These are phyloP conservation scores for Nicotiana benthamiana DNA, from an alignment of 257 asterid genomes.

Conservation along the genomic window DNA sequence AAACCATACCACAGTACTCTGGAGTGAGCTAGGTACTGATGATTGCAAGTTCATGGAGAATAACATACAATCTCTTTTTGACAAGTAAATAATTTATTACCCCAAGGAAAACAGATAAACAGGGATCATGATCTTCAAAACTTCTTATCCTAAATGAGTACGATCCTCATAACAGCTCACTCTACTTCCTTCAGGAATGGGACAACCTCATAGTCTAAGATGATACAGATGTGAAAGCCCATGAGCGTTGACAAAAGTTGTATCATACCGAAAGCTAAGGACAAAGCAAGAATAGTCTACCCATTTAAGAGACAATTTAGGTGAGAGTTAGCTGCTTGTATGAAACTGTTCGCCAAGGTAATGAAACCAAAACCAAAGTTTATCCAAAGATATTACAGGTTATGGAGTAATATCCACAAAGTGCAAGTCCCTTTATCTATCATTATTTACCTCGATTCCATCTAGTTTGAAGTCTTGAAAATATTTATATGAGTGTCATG, in stretches of 20 bases:
- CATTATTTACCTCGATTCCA: background rate
- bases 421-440: background rate
- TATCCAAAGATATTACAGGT: background rate
- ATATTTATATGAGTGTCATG: background rate
- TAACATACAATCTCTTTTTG: background rate
- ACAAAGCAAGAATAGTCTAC: background rate
- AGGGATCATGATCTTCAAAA: no score
- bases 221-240: no score
- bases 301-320: background rate
- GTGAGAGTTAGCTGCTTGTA: background rate
- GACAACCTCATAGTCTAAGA: no score
- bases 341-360: background rate
- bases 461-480: background rate
- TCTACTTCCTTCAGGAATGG: no score
- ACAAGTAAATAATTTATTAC: background rate
- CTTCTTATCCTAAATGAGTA: no score
- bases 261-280: background rate
- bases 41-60: conserved; percentile 1
- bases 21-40: background rate
- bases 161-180: no score
- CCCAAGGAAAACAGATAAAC: background rate
- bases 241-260: no score
- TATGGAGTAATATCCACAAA: background rate
- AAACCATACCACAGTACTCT: background rate
- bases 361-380: background rate